Evolutionary conservation across 306 rosid genomes (phyloP), one percentile per base, ranked within the genome.

Genomic region (Acacia melanoxylon): DNA sequence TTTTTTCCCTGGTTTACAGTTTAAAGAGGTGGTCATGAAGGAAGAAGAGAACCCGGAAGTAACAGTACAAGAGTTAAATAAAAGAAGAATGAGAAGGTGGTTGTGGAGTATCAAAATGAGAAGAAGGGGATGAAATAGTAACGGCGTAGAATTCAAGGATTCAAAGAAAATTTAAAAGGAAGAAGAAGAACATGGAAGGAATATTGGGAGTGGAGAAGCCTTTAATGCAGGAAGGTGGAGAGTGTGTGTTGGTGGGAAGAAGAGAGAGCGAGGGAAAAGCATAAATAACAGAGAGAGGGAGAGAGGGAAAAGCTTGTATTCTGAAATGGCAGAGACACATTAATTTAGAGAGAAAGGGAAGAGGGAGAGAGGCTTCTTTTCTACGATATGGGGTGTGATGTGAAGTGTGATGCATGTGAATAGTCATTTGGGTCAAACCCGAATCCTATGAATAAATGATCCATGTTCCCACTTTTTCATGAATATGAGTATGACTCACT

Each of bases 191-290:
- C 76, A 45, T 25, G 37, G 76, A 17, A 24, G 59, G 82, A 78
- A 74, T 71, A 71, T 82, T 65, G 88, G 82, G 67, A 37, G 14
- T 17, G 48, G 89, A 72, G 89, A 78, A 79, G 86, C 66, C 85
- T 87, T 85, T 87, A 88, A 88, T 76, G 88, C 70, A 56, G 20
- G 54, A 22, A 41, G 86, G 86, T 68, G 80, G 48, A 58, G 76
- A 29, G 75, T 59, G 80, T 63, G 80, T 59, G 77, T 76, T 78
- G 84, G 80, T 74, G 8, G 62, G 58, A 37, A 76, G 79, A 29
- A 25, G 58, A 70, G 77, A 22, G 73, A 31, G 68, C 33, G 80
- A 72, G 82, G 77, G 83, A 35, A 11, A 78, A 54, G 51, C 58
- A 66, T 62, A 86, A 78, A 68, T 85, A 68, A 81, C 14, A 35